Conservation (phyloP, 1,139 yeast genomes). For the Wickerhamomyces sp. region DNA sequence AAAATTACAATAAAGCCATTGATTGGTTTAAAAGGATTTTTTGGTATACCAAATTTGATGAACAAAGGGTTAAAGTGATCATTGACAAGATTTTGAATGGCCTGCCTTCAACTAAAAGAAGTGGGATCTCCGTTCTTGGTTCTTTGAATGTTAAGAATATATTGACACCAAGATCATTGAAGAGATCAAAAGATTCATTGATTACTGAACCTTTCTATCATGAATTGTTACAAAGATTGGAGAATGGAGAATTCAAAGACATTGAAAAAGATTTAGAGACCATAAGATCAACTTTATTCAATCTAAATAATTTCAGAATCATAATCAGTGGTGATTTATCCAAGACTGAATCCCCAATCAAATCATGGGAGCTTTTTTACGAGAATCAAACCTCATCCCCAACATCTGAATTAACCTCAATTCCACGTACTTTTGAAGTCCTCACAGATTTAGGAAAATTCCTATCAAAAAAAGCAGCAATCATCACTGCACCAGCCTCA, state of each 20-base stretch:
- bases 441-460: constrained; percentile 52
- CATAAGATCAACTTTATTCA: constrained; percentile 54
- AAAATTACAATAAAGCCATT: constrained; percentile 63
- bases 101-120: constrained; percentile 75
- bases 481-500: constrained; percentile 78
- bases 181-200: constrained; percentile 63
- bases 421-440: constrained; percentile 53
- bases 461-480: constrained; percentile 52
- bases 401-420: constrained; percentile 15
- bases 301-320: constrained; percentile 57
- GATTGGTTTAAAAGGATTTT: constrained; percentile 71
- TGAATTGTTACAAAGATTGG: constrained; percentile 44
- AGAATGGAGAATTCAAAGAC: constrained; percentile 42
- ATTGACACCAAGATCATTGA: constrained; percentile 54
- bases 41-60: constrained; percentile 65
- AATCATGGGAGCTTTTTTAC: constrained; percentile 53
- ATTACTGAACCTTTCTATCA: constrained; percentile 56
- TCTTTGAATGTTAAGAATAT: constrained; percentile 54
- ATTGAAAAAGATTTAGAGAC: constrained; percentile 52
- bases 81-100: constrained; percentile 73
- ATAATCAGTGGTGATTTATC: constrained; percentile 67
- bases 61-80: constrained; percentile 61
- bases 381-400: constrained; percentile 4
- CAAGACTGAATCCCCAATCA: constrained; percentile 47
- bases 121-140: constrained; percentile 66